These are phyloP conservation scores for Cystofilobasidium capitatum DNA, from an alignment of 768 basidiomycete species.

Conservation along the genomic window DNA sequence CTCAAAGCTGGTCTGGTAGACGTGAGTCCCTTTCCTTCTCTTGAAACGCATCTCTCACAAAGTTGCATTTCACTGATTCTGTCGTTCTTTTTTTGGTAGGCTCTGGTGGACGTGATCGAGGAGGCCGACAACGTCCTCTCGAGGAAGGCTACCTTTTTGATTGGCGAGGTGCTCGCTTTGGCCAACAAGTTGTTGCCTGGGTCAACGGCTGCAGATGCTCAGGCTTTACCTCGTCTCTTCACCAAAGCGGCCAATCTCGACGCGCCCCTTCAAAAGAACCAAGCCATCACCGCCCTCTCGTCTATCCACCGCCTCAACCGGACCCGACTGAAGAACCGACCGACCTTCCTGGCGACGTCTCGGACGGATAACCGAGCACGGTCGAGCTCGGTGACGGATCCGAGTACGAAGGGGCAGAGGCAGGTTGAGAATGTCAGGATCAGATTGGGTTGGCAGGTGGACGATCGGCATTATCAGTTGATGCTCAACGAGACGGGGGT, in stretches of 20 bases:
- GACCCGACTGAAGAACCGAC: constrained; percentile 65
- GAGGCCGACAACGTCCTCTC: constrained; percentile 52
- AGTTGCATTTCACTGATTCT: neutral
- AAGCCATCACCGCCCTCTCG: constrained; percentile 73
- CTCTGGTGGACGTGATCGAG: constrained; percentile 72
- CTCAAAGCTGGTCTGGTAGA: constrained; percentile 80
- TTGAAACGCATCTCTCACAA: neutral
- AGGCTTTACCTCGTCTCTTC: constrained; percentile 81
- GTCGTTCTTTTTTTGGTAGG: constrained; percentile 45
- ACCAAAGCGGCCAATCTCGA: constrained; percentile 64
- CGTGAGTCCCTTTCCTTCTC: constrained; percentile 44
- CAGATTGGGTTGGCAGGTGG: constrained; percentile 86
- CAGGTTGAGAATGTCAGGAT: constrained; percentile 84
- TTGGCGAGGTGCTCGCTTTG: constrained; percentile 83
- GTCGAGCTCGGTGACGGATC: constrained; percentile 56
- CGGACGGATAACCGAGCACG: constrained; percentile 36
- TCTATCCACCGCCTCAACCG: constrained; percentile 89
- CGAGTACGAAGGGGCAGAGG: constrained; percentile 73
- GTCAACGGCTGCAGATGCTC: constrained; percentile 68
- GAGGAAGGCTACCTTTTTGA: constrained; percentile 77
- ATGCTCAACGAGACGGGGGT: constrained; percentile 80
- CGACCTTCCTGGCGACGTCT: constrained; percentile 45
- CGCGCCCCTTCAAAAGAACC: constrained; percentile 64
- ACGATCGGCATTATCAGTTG: constrained; percentile 82
- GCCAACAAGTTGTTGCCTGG: constrained; percentile 79